Evolutionary conservation across 768 basidiomycete species (phyloP).

Genomic region (Panellus pusillus): DNA sequence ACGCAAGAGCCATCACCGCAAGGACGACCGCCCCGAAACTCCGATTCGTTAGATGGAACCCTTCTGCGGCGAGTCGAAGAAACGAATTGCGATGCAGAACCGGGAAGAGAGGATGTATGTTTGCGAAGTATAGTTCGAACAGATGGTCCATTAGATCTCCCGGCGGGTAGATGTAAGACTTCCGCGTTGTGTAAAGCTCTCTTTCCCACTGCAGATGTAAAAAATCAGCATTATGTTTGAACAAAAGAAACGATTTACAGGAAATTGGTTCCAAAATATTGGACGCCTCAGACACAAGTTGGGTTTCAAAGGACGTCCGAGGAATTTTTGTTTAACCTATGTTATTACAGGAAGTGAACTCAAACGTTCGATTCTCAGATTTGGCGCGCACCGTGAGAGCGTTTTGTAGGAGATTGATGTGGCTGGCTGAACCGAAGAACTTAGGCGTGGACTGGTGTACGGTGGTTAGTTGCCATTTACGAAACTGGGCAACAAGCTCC

Average conservation of each 20-base stretch:
- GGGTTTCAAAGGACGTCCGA: not conserved
- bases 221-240: not conserved
- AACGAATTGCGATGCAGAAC: constrained; percentile 31
- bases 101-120: constrained; percentile 41
- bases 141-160: constrained; percentile 37
- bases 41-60: constrained; percentile 37
- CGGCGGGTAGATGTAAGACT: not conserved
- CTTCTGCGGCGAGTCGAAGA: not conserved
- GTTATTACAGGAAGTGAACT: no score
- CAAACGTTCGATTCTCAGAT: not conserved
- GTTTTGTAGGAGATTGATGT: no score
- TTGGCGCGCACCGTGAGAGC: no score
- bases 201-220: not conserved
- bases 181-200: not conserved
- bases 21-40: constrained; percentile 44
- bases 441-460: not conserved
- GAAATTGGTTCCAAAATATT: not conserved
- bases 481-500: not conserved
- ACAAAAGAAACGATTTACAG: not conserved
- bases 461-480: not conserved
- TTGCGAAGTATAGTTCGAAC: constrained; percentile 49
- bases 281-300: not conserved
- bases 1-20: constrained; percentile 51
- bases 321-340: no score
- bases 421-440: no score